Base-by-base conservation (phyloP, 805 yeast genomes). In the Ogataea pini region DNA sequence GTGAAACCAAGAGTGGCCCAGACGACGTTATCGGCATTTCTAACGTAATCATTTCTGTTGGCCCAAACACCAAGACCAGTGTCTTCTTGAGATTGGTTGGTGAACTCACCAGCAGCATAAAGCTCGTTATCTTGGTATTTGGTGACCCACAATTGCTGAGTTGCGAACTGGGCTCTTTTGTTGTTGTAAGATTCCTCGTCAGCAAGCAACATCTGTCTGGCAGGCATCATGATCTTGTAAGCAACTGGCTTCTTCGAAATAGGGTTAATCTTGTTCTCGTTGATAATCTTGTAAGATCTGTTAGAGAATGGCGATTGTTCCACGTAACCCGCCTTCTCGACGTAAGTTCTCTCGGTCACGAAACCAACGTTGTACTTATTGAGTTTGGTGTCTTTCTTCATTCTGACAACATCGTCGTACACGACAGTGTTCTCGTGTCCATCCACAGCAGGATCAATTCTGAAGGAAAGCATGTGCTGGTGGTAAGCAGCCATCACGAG, bases 1-100 rank as follows among this genome's bases (percentile, higher is more conserved):
- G 92, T 86, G 72, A 86, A 78, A 22, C 89, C 90, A 64, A 86
- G 65, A 39, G 94, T 86, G 55, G 87, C 86, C 91, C 92, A 86
- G 37, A 86, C 84, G 51, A 86, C 89, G 49, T 81, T 65, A 58
- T 86, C 91, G 16, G 83, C 83, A 67, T 86, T 79, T 78, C 91
- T 83, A 29, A 86, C 89, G 29, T 70, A 63, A 50, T 84, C 90
- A 42, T 69, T 67, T 55, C 86, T 85, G 61, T 83, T 76, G 32
- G 87, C 86, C 85, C 90, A 87, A 36, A 67, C 73, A 31, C 81
- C 83, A 45, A 87, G 64, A 63, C 94, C 95, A 20, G 86, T 78
- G 65, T 86, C 94, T 3, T 39, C 61, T 49, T 77, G 76, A 13
- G 91, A 85, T 71, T 86, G 95, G 68, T 86, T 87, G 52, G 95